Evolutionary conservation across 768 basidiomycete genomes (phyloP), one percentile per base, ranked within the genome.

Genomic region (Russula sp.): DNA sequence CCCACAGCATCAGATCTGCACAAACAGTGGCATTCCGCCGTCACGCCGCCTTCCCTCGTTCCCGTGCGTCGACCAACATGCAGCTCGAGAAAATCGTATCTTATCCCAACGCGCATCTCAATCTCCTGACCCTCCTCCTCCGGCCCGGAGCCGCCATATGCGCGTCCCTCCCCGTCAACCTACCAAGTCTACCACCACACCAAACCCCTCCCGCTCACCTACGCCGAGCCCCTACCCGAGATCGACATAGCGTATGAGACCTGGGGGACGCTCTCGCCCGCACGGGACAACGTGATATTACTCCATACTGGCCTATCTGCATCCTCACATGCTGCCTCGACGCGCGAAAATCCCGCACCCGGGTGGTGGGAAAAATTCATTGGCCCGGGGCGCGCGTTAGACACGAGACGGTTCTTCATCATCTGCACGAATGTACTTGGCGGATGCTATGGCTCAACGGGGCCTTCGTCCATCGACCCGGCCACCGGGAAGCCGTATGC

Each of bases 281-380:
- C 77, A 8, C 82, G 80, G 50, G 88, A 93, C 74, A 98, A 99
- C 72, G 96, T 83, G 55, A 94, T 99, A 55, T 86, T 99, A 14
- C 83, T 99, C 13, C 95, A 98, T 71, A 99, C 97, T 0, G 97
- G 97, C 20, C 83, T 99, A 3, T 95, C 92, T 13, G 97, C 95
- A 0, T 95, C 93, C 1, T 97, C 94, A 0, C 97, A 99, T 76
- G 93, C 94, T 0, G 91, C 93, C 3, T 87, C 90, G 24, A 94
- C 94, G 0, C 71, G 79, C 4, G 74, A 78, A 4, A 99, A 96
- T 69, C 82, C 88, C 1, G 75, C 89, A 0, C 86, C 89, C 10
- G 96, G 97, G 5, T 99, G 97, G 97, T 99, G 97, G 97, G 92
- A 98, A 76, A 89, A 90, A 71, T 99, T 98, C 76, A 94, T 99